A percentile compares a stretch with the other conserved stretches of the same genome.
Conservation (phyloP, 768 basidiomycete genomes). For the Sporobolomyces phaffii region DNA sequence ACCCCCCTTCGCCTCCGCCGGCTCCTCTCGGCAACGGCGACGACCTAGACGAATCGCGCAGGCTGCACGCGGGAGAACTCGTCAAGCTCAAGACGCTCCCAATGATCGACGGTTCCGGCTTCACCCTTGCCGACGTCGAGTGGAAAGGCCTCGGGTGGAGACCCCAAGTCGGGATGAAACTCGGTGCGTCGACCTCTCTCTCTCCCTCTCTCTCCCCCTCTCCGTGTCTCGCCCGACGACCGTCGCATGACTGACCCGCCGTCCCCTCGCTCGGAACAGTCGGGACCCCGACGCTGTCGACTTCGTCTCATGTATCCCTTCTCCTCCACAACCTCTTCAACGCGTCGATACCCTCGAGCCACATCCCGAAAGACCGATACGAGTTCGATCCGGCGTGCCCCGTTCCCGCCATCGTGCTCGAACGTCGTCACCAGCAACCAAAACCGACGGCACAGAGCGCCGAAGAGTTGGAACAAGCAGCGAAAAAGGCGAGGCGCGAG, state of each 20-base stretch:
- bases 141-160: conserved; percentile 49
- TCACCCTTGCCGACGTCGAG: conserved; percentile 46
- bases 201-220: neutral
- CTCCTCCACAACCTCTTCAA: conserved; percentile 51
- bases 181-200: conserved; percentile 42
- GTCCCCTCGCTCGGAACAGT: conserved; percentile 40
- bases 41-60: neutral
- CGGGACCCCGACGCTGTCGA: conserved; percentile 49
- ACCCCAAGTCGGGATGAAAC: conserved; percentile 47
- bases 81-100: conserved; percentile 33
- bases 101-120: conserved; percentile 48
- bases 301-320: conserved; percentile 50
- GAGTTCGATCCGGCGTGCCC: conserved; percentile 45
- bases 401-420: conserved; percentile 24
- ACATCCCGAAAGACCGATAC: conserved; percentile 47
- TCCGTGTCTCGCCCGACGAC: too few relatives aligned
- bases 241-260: too few relatives aligned
- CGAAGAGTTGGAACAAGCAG: neutral
- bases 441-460: neutral
- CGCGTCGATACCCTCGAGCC: conserved; percentile 50
- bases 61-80: neutral
- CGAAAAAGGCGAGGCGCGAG: conserved; percentile 8
- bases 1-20: neutral
- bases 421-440: conserved; percentile 4
- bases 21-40: too few relatives aligned